Evolutionary conservation across 441 rosid genomes (phyloP), one percentile per base, ranked within the genome.

Genomic region (Geranium incanum): DNA sequence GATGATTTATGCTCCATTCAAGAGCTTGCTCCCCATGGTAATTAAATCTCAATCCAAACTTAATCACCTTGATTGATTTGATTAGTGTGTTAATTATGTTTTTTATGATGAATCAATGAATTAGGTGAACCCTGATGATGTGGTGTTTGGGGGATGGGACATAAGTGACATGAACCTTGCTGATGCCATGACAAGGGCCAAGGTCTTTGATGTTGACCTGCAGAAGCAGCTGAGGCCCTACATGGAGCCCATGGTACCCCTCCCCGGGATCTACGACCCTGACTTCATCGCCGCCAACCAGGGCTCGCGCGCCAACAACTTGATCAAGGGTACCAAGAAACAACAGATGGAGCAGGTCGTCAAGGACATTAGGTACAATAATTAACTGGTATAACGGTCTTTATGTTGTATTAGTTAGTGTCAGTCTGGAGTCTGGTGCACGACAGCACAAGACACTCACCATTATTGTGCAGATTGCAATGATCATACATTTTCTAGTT

Each of bases 211-310:
- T 60, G 85, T 94, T 78, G 98, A 94, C 83, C 75, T 91, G 70
- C 98, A 94, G 76, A 94, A 91, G 77, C 96, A 94, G 70, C 75
- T 94, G 23, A 85, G 97, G 78, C 97, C 98, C 71, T 91, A 85
- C 85, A 94, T 94, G 98, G 98, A 94, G 81, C 70, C 84, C 67
- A 86, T 86, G 88, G 84, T 86, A 64, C 98, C 98, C 6, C 97
- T 91, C 9, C 98, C 98, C 12, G 97, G 96, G 11, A 79, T 94
- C 80, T 94, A 71, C 23, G 84, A 90, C 68, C 88, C 91, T 41
- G 98, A 94, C 84, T 94, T 94, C 82, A 88, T 94, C 59, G 98
- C 97, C 15, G 98, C 97, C 15, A 94, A 91, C 77, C 98, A 94
- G 74, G 96, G 87, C 3, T 85, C 93, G 15, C 95, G 96, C 63